Conservation (phyloP, 495 filamentous ascomycete species). For the Choiromyces venosus region DNA sequence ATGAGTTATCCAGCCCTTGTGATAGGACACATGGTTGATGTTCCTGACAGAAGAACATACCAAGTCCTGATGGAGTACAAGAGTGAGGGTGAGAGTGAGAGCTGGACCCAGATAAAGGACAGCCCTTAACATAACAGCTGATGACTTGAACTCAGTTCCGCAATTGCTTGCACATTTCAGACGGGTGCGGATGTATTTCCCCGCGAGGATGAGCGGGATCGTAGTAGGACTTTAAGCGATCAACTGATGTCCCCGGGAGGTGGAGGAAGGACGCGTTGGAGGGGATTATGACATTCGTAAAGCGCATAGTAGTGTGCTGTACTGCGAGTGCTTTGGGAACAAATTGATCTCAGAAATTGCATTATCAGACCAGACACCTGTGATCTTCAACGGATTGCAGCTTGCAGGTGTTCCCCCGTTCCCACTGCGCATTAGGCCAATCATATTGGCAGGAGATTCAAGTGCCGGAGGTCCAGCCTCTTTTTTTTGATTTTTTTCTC, state of each 20-base stretch:
- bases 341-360: background rate
- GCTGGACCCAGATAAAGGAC: background rate
- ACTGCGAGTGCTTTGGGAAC: background rate
- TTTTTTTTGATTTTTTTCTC: background rate
- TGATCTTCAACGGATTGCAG: background rate
- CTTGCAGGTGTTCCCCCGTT: background rate
- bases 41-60: background rate
- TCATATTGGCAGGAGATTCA: background rate
- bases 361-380: background rate
- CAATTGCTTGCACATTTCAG: background rate
- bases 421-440: background rate
- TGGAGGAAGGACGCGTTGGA: background rate
- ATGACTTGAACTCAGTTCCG: background rate
- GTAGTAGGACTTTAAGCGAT: background rate
- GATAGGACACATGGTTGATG: background rate
- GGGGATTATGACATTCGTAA: background rate
- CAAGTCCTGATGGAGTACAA: background rate
- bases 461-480: background rate
- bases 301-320: background rate
- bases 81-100: background rate
- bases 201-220: background rate
- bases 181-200: background rate
- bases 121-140: background rate
- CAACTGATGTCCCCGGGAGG: background rate
- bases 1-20: background rate